Evolutionary conservation across 768 basidiomycete genomes (phyloP), one percentile per base, ranked within the genome.

Genomic region (Tricholoma terreum): DNA sequence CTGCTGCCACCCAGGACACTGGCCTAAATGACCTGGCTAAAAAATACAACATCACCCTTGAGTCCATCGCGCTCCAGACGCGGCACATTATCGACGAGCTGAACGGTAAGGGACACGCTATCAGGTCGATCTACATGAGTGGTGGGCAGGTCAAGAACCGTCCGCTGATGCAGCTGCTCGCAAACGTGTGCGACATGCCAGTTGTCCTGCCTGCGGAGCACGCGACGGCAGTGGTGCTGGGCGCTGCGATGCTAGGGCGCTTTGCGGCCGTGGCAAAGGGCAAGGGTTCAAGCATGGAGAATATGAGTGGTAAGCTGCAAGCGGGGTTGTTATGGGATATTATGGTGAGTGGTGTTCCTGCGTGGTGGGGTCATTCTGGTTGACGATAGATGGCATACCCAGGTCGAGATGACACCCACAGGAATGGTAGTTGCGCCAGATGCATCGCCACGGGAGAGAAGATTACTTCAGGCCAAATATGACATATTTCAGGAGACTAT

Each of bases 61-160:
- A 97, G 75, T 85, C 94, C 17, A 95, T 99, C 70, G 90, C 94
- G 14, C 83, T 97, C 21, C 95, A 98, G 71, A 97, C 94, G 30
- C 81, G 91, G 10, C 94, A 97, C 71, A 98, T 99, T 71, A 77
- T 98, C 58, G 91, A 94, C 65, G 82, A 84, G 59, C 88, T 98
- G 80, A 96, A 98, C 73, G 69, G 68, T 27, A 81, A 85, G 22
- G 96, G 95, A 0, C 96, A 98, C 72, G 67, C 77, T 17, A 86
- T 99, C 65, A 80, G 81, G 50, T 82, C 85, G 30, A 87, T 99
- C 66, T 97, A 92, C 77, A 89, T 98, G 83, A 90, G 86, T 52
- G 94, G 95, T 34, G 90, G 92, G 5, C 94, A 98, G 76, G 93
- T 92, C 35, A 92, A 89, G 76, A 99, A 98, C 73, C 67, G 67